Conservation (phyloP, 1,284 basidiomycete species). For the Microbotryum violaceum region DNA sequence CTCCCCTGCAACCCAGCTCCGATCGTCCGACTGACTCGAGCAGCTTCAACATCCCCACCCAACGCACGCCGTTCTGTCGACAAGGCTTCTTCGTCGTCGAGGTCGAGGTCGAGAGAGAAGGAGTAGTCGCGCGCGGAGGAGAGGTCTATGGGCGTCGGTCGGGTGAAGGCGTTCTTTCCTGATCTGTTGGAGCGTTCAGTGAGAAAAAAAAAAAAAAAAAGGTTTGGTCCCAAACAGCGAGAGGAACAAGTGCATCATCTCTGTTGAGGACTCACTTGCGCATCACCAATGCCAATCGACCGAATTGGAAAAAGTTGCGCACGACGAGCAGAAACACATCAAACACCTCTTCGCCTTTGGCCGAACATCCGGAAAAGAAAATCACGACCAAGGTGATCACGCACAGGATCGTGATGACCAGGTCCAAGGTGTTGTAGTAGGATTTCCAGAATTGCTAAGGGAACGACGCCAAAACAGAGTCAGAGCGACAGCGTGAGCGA, state of each 20-base stretch:
- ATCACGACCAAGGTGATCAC: slow-evolving; percentile 76
- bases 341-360: slow-evolving; percentile 77
- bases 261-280: slow-evolving; percentile 59
- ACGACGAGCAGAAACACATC: slow-evolving; percentile 83
- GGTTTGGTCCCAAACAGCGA: background rate
- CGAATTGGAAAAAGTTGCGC: slow-evolving; percentile 83
- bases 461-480: background rate
- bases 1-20: no score
- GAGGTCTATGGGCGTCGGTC: slow-evolving; percentile 88
- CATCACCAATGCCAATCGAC: slow-evolving; percentile 77
- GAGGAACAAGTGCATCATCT: background rate
- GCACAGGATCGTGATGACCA: slow-evolving; percentile 77
- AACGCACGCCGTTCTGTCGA: slow-evolving; percentile 27
- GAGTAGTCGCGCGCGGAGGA: slow-evolving; percentile 44
- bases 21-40: background rate
- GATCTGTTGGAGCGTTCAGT: slow-evolving; percentile 51
- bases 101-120: slow-evolving; percentile 54
- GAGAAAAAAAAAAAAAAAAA: no score
- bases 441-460: slow-evolving; percentile 90
- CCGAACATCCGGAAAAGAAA: slow-evolving; percentile 70
- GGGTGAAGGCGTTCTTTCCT: slow-evolving; percentile 84
- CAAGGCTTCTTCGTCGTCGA: slow-evolving; percentile 50
- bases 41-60: slow-evolving; percentile 31
- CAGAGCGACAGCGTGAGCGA: background rate
- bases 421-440: slow-evolving; percentile 64